These are phyloP conservation scores for Catharanthus roseus DNA, from an alignment of 257 asterid species.

Conservation along the genomic window DNA sequence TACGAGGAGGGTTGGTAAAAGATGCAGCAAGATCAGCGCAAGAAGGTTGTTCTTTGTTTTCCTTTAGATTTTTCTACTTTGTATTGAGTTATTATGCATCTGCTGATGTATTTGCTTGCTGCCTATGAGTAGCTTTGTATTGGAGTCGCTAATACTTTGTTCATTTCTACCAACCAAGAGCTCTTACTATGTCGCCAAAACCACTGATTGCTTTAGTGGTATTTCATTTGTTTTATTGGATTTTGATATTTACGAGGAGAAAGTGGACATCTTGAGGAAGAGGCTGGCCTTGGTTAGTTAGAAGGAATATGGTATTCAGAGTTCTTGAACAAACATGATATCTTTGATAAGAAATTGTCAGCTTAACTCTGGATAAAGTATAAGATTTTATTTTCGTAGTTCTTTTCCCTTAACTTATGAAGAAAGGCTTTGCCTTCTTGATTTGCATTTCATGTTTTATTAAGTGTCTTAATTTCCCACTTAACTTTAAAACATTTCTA, in stretches of 20 bases:
- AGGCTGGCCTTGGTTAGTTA: neutral
- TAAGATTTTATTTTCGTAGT: neutral
- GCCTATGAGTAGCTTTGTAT: neutral
- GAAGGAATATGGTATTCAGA: neutral
- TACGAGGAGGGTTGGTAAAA: conserved; percentile 6
- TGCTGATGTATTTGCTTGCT: neutral
- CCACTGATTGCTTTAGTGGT: neutral
- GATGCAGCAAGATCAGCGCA: conserved; percentile 22
- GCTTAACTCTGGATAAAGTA: too few species aligned
- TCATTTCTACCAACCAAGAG: neutral
- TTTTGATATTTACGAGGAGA: too few species aligned
- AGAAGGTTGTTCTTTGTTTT: conserved; percentile 10
- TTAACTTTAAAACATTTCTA: neutral
- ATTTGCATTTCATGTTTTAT: neutral
- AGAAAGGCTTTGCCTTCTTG: neutral
- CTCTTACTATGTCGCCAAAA: neutral
- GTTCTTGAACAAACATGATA: conserved; percentile 5
- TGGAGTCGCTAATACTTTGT: neutral
- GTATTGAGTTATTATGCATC: neutral
- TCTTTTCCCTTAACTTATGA: neutral
- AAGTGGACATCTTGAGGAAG: conserved; percentile 5
- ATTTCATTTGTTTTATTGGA: too few species aligned
- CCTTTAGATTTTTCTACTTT: neutral
- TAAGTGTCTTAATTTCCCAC: neutral
- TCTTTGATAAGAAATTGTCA: neutral